Conservation (phyloP, 1,139 yeast species). For the Pichia inconspicua region DNA sequence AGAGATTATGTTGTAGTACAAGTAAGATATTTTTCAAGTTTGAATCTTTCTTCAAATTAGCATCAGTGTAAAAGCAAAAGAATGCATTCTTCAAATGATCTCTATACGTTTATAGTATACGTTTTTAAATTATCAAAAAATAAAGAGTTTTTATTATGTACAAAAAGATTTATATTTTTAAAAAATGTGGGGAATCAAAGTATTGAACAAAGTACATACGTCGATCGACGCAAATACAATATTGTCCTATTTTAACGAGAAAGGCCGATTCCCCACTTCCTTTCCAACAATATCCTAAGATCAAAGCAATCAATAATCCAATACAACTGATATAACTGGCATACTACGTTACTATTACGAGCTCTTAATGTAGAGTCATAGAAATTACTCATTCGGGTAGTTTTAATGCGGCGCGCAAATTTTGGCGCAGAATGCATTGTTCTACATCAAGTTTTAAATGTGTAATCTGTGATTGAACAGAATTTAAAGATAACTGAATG, state of each 20-base stretch:
- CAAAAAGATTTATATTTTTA: too few relatives aligned
- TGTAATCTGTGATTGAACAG: not conserved
- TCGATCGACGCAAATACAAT: not conserved
- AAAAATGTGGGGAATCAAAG: not conserved
- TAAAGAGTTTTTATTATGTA: too few relatives aligned
- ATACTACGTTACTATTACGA: not conserved
- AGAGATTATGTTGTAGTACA: not conserved
- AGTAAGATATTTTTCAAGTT: too few relatives aligned
- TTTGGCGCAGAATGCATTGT: not conserved
- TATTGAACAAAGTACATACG: not conserved
- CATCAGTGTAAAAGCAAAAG: too few relatives aligned
- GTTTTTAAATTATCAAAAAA: too few relatives aligned
- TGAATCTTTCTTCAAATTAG: too few relatives aligned
- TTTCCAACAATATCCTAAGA: too few relatives aligned
- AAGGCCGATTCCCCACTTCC: too few relatives aligned
- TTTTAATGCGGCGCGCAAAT: not conserved
- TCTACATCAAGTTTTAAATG: not conserved
- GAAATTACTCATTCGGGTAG: not conserved
- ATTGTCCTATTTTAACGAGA: too few relatives aligned
- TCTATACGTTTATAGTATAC: too few relatives aligned
- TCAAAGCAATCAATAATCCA: too few relatives aligned
- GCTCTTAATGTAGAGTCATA: not conserved
- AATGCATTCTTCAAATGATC: not conserved
- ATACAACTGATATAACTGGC: too few relatives aligned
- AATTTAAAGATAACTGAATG: not conserved